Percentiles rank a stretch among this genome's conserved stretches.
Conservation (phyloP, 2,329 filamentous ascomycete species). For the Ploettnerulaceae sp. region DNA sequence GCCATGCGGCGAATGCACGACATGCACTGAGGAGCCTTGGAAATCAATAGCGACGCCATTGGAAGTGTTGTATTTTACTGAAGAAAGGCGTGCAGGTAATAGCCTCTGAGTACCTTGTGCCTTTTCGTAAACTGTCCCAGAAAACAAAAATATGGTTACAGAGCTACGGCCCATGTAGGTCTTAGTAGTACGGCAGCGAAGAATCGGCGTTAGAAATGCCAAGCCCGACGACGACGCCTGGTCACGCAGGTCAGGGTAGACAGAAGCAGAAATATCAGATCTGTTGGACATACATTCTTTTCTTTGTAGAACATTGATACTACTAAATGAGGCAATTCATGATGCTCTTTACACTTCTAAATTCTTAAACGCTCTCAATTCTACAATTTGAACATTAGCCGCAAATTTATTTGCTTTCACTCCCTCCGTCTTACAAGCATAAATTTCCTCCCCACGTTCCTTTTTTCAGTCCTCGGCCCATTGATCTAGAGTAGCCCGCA, state of each 20-base stretch:
- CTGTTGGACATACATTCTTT: too few relatives aligned
- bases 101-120: background rate
- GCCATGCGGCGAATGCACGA: conserved; percentile 30
- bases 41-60: conserved; percentile 30
- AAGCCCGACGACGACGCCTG: too few relatives aligned
- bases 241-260: too few relatives aligned
- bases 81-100: background rate
- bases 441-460: conserved; percentile 3
- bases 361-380: too few relatives aligned
- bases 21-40: conserved; percentile 28
- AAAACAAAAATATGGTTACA: too few relatives aligned
- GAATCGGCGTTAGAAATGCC: too few relatives aligned
- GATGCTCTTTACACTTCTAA: too few relatives aligned
- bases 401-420: background rate
- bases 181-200: too few relatives aligned
- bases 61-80: conserved; percentile 12
- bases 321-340: too few relatives aligned
- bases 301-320: too few relatives aligned
- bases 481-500: conserved; percentile 1
- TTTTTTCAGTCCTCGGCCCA: conserved; percentile 2
- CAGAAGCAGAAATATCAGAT: too few relatives aligned
- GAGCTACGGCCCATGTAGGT: too few relatives aligned
- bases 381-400: background rate
- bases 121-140: background rate
- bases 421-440: conserved; percentile 8